A percentile compares a stretch with the other conserved stretches of the same genome.
These are phyloP conservation scores for Aphanoascus verrucosus DNA, from an alignment of 2,329 filamentous ascomycete species.

Conservation along the genomic window DNA sequence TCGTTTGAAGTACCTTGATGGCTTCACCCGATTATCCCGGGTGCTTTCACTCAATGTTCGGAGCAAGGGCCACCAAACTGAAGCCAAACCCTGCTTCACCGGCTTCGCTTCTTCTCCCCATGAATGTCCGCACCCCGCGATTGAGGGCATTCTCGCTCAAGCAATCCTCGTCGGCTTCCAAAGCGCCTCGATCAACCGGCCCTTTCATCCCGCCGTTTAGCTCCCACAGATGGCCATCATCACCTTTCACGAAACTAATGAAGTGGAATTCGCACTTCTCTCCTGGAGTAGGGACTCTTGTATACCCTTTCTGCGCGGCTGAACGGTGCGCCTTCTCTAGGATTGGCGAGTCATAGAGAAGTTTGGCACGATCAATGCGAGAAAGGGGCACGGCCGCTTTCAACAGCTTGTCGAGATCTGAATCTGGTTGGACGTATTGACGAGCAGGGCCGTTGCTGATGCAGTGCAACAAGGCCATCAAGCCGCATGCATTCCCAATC, in stretches of 20 bases:
- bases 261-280: slow-evolving; percentile 22
- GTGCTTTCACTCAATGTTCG: slow-evolving; percentile 9
- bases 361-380: slow-evolving; percentile 38
- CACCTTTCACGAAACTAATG: slow-evolving; percentile 27
- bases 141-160: slow-evolving; percentile 23
- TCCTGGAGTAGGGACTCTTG: slow-evolving; percentile 17
- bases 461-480: slow-evolving; percentile 48
- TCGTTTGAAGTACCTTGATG: slow-evolving; percentile 1
- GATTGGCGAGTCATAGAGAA: slow-evolving; percentile 37
- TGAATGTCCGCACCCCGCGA: slow-evolving; percentile 20
- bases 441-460: slow-evolving; percentile 41
- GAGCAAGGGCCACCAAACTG: slow-evolving; percentile 14
- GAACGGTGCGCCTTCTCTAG: slow-evolving; percentile 19
- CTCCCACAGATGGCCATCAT: slow-evolving; percentile 27
- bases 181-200: slow-evolving; percentile 22
- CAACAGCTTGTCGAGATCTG: slow-evolving; percentile 38
- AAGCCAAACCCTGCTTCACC: slow-evolving; percentile 12
- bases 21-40: not conserved
- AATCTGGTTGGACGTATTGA: slow-evolving; percentile 35
- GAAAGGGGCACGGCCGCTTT: slow-evolving; percentile 35
- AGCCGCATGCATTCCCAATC: slow-evolving; percentile 48
- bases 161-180: slow-evolving; percentile 24
- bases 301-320: slow-evolving; percentile 21
- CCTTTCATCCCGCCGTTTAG: slow-evolving; percentile 26
- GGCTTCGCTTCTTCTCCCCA: slow-evolving; percentile 13